These are phyloP conservation scores for Wickerhamomyces xylosicus DNA, from an alignment of 805 yeast species.

Conservation along the genomic window DNA sequence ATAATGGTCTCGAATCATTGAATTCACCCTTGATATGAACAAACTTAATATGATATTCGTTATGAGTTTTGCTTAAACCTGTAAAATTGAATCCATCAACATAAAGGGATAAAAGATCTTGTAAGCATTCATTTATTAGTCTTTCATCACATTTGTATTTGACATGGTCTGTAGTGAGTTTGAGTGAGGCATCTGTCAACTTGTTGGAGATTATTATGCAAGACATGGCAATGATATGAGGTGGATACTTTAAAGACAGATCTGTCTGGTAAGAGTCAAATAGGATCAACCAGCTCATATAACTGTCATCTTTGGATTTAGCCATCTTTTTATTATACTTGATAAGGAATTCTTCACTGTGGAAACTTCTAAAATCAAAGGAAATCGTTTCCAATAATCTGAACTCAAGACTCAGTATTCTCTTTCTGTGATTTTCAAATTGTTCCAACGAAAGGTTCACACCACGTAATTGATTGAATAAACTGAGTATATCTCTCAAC, in stretches of 20 bases:
- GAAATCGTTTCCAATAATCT: slow-evolving; percentile 66
- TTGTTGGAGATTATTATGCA: slow-evolving; percentile 51
- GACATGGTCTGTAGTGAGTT: slow-evolving; percentile 13
- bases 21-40: slow-evolving; percentile 35
- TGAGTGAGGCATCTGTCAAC: slow-evolving; percentile 22
- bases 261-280: slow-evolving; percentile 67
- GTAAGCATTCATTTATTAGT: slow-evolving; percentile 35
- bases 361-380: slow-evolving; percentile 69
- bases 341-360: slow-evolving; percentile 56
- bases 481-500: slow-evolving; percentile 45
- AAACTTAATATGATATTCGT: slow-evolving; percentile 23
- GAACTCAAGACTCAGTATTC: slow-evolving; percentile 53
- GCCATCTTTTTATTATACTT: slow-evolving; percentile 44
- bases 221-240: slow-evolving; percentile 67
- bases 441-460: slow-evolving; percentile 19
- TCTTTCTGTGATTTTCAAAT: slow-evolving; percentile 45
- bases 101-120: slow-evolving; percentile 50
- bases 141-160: slow-evolving; percentile 12
- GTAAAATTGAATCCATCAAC: slow-evolving; percentile 45
- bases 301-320: slow-evolving; percentile 35
- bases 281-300: slow-evolving; percentile 65
- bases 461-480: slow-evolving; percentile 25
- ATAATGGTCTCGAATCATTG: slow-evolving; percentile 22
- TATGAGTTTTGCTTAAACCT: slow-evolving; percentile 32
- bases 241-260: slow-evolving; percentile 56